A percentile compares a stretch with the other conserved stretches of the same genome.
phyloP scores from a whole-genome alignment of 768 basidiomycete species.

The Termitomyces sp. region DNA sequence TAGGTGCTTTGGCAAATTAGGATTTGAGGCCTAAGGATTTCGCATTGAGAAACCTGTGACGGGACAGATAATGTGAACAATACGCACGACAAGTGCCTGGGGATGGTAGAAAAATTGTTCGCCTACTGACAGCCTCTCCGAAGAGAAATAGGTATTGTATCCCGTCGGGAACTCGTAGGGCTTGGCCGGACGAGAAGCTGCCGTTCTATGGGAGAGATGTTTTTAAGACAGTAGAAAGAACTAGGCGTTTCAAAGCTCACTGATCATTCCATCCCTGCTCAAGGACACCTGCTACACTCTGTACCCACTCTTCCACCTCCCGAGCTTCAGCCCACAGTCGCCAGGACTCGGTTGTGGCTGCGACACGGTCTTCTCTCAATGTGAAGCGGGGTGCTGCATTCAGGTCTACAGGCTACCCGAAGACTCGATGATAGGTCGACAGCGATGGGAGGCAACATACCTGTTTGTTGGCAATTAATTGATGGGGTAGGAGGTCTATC shows the following conservation, averaged over 20 bases:
- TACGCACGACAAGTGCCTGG: constrained; percentile 43
- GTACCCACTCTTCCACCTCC: constrained; percentile 94
- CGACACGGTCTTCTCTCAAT: constrained; percentile 68
- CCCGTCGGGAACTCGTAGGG: constrained; percentile 97
- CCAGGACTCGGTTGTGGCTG: constrained; percentile 79
- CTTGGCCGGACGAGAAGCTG: constrained; percentile 46
- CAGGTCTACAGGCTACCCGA: constrained; percentile 65
- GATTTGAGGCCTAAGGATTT: constrained; percentile 40
- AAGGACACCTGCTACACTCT: constrained; percentile 79
- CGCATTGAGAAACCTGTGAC: background rate
- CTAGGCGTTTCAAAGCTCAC: constrained; percentile 33
- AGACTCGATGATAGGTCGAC: background rate
- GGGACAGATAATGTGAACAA: constrained; percentile 1
- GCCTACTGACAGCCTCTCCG: constrained; percentile 77
- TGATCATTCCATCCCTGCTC: constrained; percentile 88
- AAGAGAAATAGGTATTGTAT: constrained; percentile 76
- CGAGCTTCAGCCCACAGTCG: constrained; percentile 68
- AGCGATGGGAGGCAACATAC: constrained; percentile 28
- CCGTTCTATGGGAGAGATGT: constrained; percentile 38
- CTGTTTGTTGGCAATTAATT: constrained; percentile 79
- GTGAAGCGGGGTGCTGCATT: constrained; percentile 58
- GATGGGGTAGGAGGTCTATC: constrained; percentile 76
- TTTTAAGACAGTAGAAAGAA: background rate
- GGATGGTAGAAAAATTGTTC: constrained; percentile 87
- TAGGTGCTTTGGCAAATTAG: constrained; percentile 69